phyloP scores from a whole-genome alignment of 805 yeast species.

The Dipodascopsis uninucleata region DNA sequence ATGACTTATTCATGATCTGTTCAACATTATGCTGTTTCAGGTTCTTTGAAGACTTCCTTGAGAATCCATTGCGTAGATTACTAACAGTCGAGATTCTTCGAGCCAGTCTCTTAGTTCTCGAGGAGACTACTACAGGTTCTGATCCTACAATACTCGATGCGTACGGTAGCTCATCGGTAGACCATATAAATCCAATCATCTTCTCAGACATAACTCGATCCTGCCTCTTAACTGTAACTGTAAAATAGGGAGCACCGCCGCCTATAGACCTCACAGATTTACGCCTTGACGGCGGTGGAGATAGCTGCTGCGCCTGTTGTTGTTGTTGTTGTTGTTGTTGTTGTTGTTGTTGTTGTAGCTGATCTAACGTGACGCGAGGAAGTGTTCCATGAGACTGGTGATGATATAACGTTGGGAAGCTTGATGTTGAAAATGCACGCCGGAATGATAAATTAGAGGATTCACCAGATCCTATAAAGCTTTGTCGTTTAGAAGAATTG shows the following conservation, averaged over 20 bases:
- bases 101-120: constrained; percentile 1
- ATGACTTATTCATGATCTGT: background rate
- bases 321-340: background rate
- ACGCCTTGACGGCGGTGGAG: too few relatives aligned
- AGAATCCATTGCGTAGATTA: constrained; percentile 8
- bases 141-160: too few relatives aligned
- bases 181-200: constrained; percentile 11
- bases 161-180: constrained; percentile 8
- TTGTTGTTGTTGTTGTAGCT: background rate
- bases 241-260: background rate
- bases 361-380: background rate
- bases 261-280: background rate
- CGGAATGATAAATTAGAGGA: too few relatives aligned
- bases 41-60: background rate
- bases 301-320: background rate
- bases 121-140: background rate
- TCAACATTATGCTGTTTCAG: background rate
- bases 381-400: too few relatives aligned
- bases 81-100: constrained; percentile 10
- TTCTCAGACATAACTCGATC: constrained; percentile 11
- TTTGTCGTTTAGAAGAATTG: too few relatives aligned
- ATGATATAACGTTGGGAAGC: too few relatives aligned
- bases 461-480: too few relatives aligned
- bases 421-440: constrained; percentile 2
- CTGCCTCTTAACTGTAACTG: constrained; percentile 12